Evolutionary conservation across 179 eudicot genomes (phyloP).

Genomic region (Beta corolliflora): DNA sequence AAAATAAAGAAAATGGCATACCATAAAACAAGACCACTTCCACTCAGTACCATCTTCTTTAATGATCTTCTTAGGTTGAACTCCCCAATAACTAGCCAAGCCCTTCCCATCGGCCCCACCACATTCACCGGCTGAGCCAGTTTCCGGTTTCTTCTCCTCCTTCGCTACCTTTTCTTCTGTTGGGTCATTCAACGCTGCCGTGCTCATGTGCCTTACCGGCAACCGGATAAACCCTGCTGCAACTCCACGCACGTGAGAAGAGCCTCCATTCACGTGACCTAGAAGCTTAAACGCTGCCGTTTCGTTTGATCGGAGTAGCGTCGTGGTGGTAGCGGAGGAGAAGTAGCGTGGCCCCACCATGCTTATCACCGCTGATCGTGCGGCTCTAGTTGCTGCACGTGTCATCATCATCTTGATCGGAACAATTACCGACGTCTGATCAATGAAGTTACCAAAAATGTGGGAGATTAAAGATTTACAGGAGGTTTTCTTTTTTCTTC

Average conservation of each 20-base stretch:
- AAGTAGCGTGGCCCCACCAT: slow-evolving; percentile 45
- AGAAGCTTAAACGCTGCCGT: slow-evolving; percentile 24
- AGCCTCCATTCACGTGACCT: slow-evolving; percentile 23
- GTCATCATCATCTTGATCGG: slow-evolving; percentile 50
- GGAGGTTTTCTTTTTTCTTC: not conserved
- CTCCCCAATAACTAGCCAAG: slow-evolving; percentile 63
- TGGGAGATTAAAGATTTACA: slow-evolving; percentile 7
- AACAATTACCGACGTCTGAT: slow-evolving; percentile 19
- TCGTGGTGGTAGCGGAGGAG: slow-evolving; percentile 16
- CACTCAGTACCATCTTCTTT: slow-evolving; percentile 60
- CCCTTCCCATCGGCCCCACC: slow-evolving; percentile 31
- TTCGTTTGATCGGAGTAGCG: slow-evolving; percentile 4
- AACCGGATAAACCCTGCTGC: slow-evolving; percentile 39
- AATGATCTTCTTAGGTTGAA: slow-evolving; percentile 41
- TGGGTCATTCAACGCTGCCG: slow-evolving; percentile 28
- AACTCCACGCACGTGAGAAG: slow-evolving; percentile 27
- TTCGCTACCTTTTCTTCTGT: slow-evolving; percentile 17
- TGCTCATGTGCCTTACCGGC: slow-evolving; percentile 41
- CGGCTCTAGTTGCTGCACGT: slow-evolving; percentile 43
- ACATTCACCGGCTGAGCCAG: not conserved
- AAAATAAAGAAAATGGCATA: not conserved
- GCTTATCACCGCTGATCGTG: slow-evolving; percentile 33
- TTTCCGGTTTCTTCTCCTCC: slow-evolving; percentile 19
- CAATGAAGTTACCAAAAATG: slow-evolving; percentile 3
- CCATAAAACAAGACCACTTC: slow-evolving; percentile 57